Base-by-base conservation (phyloP, 768 basidiomycete species). In the Basidioascus undulatus region DNA sequence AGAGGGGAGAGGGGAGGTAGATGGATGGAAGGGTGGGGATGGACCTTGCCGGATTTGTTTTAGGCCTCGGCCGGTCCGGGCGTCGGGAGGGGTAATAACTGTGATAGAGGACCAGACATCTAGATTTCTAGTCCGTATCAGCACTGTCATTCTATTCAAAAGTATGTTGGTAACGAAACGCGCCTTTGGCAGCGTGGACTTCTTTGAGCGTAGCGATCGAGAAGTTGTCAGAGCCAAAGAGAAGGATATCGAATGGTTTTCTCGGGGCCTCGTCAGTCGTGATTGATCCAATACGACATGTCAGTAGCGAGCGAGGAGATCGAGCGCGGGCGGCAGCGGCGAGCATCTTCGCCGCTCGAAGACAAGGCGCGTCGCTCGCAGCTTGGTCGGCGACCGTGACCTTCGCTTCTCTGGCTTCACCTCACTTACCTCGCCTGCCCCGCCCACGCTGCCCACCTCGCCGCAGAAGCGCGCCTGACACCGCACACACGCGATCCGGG, bases 211-310 rank as follows among this genome's bases (percentile, higher is more conserved):
- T 44, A 19, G 39, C 37, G 32, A 46, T 48, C 24, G 47, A 48
- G 33, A 52, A 52, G 2, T 24, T 10, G 41, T 52, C 51, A 5
- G 49, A 41, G 35, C 51, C 51, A 20, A 47, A 43, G 37, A 52
- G 46, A 16, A 52, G 45, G 44, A 52, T 25, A 12, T 31, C 16
- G 41, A 18, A 49, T 19, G 47, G 44, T 7, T n/a, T n/a, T n/a
- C n/a, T n/a, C n/a, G n/a, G n/a, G n/a, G n/a, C n/a, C n/a, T n/a
- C n/a, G n/a, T n/a, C n/a, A n/a, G n/a, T n/a, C n/a, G n/a, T n/a
- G n/a, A n/a, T n/a, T n/a, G n/a, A n/a, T n/a, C n/a, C n/a, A n/a
- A n/a, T n/a, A n/a, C n/a, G n/a, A n/a, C n/a, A n/a, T n/a, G n/a
- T n/a, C n/a, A n/a, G n/a, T n/a, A n/a, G n/a, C n/a, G n/a, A n/a